A percentile compares a stretch with the other conserved stretches of the same genome.
Conservation (phyloP, 2,329 filamentous ascomycete genomes). For the Chalaropsis ovoidea region DNA sequence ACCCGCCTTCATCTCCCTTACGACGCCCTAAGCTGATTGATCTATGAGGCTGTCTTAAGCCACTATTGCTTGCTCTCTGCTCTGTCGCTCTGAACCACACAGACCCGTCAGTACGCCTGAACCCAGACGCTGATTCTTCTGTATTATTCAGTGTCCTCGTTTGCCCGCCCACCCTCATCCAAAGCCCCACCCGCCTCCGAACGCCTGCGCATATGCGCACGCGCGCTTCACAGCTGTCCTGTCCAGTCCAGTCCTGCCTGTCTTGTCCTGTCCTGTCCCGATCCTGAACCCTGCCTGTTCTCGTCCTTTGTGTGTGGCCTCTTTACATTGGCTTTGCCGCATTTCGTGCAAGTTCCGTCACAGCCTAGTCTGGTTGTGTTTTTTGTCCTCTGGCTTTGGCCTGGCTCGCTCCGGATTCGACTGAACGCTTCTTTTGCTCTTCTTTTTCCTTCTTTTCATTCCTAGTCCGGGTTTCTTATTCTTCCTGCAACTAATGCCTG, state of each 20-base stretch:
- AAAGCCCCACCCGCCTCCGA: neutral
- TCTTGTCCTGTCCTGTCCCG: no score
- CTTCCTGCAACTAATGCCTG: neutral
- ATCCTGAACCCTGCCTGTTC: slow-evolving; percentile 4
- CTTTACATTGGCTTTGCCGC: neutral
- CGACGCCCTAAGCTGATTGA: neutral
- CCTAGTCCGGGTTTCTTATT: neutral
- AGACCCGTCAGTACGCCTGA: no score
- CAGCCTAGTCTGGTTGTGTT: slow-evolving; percentile 6
- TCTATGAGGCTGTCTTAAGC: slow-evolving; percentile 6
- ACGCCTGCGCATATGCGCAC: no score
- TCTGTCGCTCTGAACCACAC: no score
- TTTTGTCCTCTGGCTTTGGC: neutral
- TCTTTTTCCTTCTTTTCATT: slow-evolving; percentile 11
- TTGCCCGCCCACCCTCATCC: neutral
- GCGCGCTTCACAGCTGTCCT: neutral
- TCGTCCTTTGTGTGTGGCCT: slow-evolving; percentile 8
- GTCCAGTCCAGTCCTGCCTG: no score
- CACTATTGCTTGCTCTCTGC: neutral
- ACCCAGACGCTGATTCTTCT: neutral
- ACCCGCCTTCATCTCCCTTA: neutral
- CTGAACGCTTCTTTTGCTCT: slow-evolving; percentile 9
- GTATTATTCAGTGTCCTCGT: neutral
- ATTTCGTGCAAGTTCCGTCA: neutral
- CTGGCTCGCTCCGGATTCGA: neutral